Conservation (phyloP, 2,329 filamentous ascomycete genomes). For the Sporothrix dimorphospora region DNA sequence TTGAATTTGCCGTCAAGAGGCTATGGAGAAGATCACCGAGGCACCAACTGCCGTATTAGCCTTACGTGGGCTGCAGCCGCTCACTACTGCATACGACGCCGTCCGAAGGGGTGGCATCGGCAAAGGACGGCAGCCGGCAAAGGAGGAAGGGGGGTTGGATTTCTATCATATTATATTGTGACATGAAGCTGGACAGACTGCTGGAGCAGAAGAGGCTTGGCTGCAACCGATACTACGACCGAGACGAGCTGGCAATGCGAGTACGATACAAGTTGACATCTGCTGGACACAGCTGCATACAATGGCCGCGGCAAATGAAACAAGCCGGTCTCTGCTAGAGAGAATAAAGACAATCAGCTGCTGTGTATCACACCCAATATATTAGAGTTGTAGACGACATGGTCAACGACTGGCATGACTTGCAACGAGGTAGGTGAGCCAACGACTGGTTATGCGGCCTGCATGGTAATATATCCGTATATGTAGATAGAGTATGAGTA, state of each 20-base stretch:
- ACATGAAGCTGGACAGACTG: background rate
- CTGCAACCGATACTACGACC: background rate
- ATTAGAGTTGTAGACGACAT: background rate
- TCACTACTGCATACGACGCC: background rate
- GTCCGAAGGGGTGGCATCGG: background rate
- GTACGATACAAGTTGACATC: background rate
- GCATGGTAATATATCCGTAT: background rate
- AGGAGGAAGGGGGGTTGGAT: background rate
- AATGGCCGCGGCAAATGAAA: background rate
- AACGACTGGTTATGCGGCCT: background rate
- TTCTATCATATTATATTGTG: background rate
- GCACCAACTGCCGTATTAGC: background rate
- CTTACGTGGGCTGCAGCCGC: background rate
- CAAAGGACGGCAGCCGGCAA: background rate
- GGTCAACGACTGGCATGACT: background rate
- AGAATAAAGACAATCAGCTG: background rate
- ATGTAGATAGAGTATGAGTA: background rate
- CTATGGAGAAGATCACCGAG: background rate
- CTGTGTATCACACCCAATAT: conserved; percentile 5
- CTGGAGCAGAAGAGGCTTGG: background rate
- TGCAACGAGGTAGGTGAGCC: background rate
- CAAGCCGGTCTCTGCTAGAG: background rate
- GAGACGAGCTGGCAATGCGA: background rate
- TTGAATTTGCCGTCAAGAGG: background rate
- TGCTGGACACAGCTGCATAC: background rate